A percentile compares a stretch with the other conserved stretches of the same genome.
phyloP scores from a whole-genome alignment of 805 yeast genomes.

The Candida railenensis region DNA sequence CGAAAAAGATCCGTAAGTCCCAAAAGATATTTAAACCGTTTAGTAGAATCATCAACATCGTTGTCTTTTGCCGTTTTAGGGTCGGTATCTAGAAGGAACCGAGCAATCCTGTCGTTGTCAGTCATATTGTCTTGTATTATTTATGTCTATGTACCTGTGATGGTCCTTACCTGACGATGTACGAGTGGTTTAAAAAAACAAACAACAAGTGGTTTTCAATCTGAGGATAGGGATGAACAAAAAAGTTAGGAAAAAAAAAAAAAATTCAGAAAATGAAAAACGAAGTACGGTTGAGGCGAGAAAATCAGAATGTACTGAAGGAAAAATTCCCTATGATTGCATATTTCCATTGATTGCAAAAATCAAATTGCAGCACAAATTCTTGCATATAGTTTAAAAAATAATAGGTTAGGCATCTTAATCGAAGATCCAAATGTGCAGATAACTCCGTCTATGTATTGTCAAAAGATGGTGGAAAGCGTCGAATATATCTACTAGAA shows the following conservation, averaged over 20 bases:
- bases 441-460: not conserved
- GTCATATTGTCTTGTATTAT: not conserved
- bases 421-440: not conserved
- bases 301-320: not conserved
- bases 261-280: not conserved
- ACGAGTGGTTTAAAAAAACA: too few species aligned
- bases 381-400: not conserved
- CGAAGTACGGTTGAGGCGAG: not conserved
- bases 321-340: not conserved
- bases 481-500: too few species aligned
- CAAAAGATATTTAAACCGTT: constrained; percentile 75
- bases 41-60: constrained; percentile 64
- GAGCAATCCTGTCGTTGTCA: constrained; percentile 30
- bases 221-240: not conserved
- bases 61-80: constrained; percentile 55
- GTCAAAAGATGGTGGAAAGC: too few species aligned
- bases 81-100: constrained; percentile 53
- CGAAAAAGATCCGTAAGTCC: constrained; percentile 84
- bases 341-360: not conserved
- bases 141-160: not conserved
- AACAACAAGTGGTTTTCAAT: not conserved
- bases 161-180: not conserved
- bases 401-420: not conserved
- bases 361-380: not conserved
- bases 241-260: constrained; percentile 1